Evolutionary conservation across 1,139 yeast species (phyloP).

Genomic region (Debaryomycetaceae sp.): DNA sequence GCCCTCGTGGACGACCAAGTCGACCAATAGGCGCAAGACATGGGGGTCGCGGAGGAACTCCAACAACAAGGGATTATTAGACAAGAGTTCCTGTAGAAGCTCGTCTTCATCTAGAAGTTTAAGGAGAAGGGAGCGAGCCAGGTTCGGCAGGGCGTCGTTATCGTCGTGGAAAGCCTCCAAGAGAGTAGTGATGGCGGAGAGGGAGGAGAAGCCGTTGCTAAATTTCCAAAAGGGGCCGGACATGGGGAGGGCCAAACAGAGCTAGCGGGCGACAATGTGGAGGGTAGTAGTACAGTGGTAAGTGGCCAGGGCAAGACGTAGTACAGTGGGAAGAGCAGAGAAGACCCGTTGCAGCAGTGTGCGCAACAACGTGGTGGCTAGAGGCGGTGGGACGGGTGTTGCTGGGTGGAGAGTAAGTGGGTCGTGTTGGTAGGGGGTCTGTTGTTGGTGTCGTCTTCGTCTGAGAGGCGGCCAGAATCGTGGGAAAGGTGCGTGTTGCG

Average conservation of each 20-base stretch:
- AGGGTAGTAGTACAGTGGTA: no score
- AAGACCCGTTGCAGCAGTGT: no score
- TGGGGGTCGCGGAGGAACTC: constrained; percentile 73
- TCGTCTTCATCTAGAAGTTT: constrained; percentile 81
- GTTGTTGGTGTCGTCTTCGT: no score
- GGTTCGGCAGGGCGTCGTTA: constrained; percentile 11
- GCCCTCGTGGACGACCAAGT: constrained; percentile 48
- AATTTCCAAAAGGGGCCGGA: constrained; percentile 88
- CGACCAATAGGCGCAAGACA: constrained; percentile 54
- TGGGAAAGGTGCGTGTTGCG: no score
- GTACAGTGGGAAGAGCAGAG: no score
- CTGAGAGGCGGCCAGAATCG: no score
- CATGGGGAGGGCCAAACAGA: constrained; percentile 22
- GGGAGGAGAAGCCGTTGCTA: constrained; percentile 72
- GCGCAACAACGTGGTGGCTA: no score
- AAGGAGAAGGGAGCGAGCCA: constrained; percentile 31
- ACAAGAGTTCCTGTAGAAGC: constrained; percentile 68
- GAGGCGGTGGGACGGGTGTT: no score
- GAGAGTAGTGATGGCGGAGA: constrained; percentile 63
- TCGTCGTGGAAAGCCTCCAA: constrained; percentile 41
- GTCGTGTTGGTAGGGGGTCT: no score
- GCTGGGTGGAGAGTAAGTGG: no score
- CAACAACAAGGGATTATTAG: constrained; percentile 72
- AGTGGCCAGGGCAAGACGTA: no score
- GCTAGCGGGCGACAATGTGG: no score